Base-by-base conservation (phyloP, 2,329 filamentous ascomycete genomes). In the Beauveria scarabaeidicola region DNA sequence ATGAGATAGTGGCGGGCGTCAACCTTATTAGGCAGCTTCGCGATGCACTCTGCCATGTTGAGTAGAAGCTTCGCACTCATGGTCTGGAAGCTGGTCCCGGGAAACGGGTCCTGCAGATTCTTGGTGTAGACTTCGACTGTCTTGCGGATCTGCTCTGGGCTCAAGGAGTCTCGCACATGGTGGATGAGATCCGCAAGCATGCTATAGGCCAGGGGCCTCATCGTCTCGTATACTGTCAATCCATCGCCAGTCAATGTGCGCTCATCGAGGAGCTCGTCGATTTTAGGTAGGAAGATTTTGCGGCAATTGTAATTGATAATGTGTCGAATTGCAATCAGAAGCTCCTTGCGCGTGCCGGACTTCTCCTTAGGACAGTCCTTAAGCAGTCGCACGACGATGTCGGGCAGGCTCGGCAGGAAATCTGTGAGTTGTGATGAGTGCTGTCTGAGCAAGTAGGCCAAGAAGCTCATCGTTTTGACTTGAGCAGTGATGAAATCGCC, bases 231-330 rank as follows among this genome's bases (percentile, higher is more conserved):
- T 0, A 97, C 94, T 0, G 94, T 99, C 57, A 99, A 77, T 0
- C 94, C 94, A 74, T 99, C 94, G 11, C 94, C 95, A 59, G 97
- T 96, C 59, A 99, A 75, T 0, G 92, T 97, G 66, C 90, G 83
- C 76, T 97, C 92, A 65, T 99, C 94, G 50, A 99, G 77, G 40
- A 99, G 80, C 70, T 97, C 91, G 65, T 97, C 91, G 65, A 99
- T 97, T 73, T 96, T 96, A 41, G 86, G 86, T 27, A 97, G 76
- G 69, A 99, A 99, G 58, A 97, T 96, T 69, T 91, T 93, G 60
- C 94, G 81, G 67, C 97, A 97, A 70, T 97, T 97, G 75, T 97
- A 97, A 74, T 97, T 99, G 73, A 99, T 97, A 66, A 99, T 97
- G 69, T 99, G 95, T 23, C 95, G 84, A 61, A 99, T 97, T 0